These are phyloP conservation scores for Pichia inconspicua DNA, from an alignment of 1,139 yeast species.

Conservation along the genomic window DNA sequence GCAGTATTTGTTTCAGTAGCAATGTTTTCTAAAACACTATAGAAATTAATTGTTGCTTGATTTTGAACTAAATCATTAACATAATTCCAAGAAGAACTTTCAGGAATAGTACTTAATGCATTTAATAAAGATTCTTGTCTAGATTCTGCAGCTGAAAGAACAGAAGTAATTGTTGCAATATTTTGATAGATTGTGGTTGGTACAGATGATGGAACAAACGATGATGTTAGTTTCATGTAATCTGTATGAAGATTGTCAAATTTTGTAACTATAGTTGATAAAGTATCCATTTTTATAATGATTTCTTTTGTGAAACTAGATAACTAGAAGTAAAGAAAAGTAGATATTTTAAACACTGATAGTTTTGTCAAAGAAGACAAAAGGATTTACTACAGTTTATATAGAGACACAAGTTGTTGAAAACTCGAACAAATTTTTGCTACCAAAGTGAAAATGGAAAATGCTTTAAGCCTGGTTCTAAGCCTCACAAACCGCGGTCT, in stretches of 20 bases:
- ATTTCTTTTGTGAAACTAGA: not conserved
- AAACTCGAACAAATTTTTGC: too few species aligned
- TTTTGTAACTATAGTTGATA: not conserved
- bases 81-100: slow-evolving; percentile 10
- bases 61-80: slow-evolving; percentile 29
- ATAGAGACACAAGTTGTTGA: too few species aligned
- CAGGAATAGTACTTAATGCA: slow-evolving; percentile 23
- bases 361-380: too few species aligned
- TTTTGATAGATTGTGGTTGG: slow-evolving; percentile 13
- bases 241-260: not conserved
- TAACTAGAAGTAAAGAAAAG: not conserved
- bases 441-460: too few species aligned
- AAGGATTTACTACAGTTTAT: too few species aligned
- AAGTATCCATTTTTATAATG: not conserved
- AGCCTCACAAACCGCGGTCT: too few species aligned
- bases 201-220: slow-evolving; percentile 14
- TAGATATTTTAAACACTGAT: too few species aligned
- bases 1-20: slow-evolving; percentile 36
- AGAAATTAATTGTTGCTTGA: slow-evolving; percentile 33
- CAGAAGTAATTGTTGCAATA: slow-evolving; percentile 16
- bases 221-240: not conserved
- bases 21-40: slow-evolving; percentile 29
- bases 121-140: slow-evolving; percentile 5
- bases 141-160: slow-evolving; percentile 8
- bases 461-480: too few species aligned